Conservation (phyloP, 73 alveolate genomes). For the Loxodes magnus region DNA sequence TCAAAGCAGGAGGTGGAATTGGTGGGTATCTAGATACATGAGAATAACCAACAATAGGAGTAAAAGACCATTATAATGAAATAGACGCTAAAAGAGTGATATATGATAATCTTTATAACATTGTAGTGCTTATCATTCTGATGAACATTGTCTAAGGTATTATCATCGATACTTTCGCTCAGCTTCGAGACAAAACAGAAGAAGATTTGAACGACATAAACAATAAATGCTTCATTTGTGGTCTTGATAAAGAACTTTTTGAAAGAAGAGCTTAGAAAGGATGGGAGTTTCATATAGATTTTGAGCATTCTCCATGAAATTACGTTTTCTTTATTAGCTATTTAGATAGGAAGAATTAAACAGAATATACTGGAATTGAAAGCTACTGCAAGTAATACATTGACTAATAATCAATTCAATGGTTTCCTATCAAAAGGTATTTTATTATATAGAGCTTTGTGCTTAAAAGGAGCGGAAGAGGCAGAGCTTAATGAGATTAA, state of each 20-base stretch:
- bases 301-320: conserved; percentile 73
- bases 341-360: conserved; percentile 69
- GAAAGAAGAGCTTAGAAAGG: conserved; percentile 60
- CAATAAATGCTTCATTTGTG: conserved; percentile 85
- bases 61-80: conserved; percentile 22
- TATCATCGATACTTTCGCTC: conserved; percentile 94
- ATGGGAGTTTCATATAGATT: conserved; percentile 51
- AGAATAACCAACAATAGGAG: not conserved
- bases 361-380: conserved; percentile 88
- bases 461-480: too few relatives aligned
- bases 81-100: conserved; percentile 57
- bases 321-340: conserved; percentile 80
- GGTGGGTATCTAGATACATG: conserved; percentile 53
- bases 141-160: conserved; percentile 93
- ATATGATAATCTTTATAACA: conserved; percentile 76
- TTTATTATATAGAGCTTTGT: not conserved
- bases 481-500: too few relatives aligned
- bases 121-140: conserved; percentile 71
- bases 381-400: conserved; percentile 66
- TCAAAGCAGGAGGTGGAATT: conserved; percentile 85
- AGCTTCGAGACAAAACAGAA: conserved; percentile 78
- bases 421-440: conserved; percentile 78
- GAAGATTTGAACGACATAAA: conserved; percentile 72
- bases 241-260: conserved; percentile 70
- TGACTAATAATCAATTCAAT: conserved; percentile 59